Evolutionary conservation across 441 rosid species (phyloP).

Genomic region (Erodium texanum): DNA sequence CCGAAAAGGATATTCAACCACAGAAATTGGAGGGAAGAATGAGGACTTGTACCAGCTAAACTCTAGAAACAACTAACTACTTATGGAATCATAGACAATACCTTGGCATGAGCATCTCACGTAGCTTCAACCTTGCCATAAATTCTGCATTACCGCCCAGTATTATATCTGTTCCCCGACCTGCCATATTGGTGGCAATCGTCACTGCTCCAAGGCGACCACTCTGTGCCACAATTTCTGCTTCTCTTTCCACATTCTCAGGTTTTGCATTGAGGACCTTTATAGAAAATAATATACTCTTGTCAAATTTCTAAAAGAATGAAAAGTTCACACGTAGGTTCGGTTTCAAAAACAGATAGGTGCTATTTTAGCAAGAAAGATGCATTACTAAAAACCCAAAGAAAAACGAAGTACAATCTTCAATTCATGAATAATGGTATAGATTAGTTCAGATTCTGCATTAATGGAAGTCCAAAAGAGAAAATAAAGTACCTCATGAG

Average conservation of each 20-base stretch:
- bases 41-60: background rate
- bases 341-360: background rate
- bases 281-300: slow-evolving; percentile 21
- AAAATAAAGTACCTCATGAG: slow-evolving; percentile 66
- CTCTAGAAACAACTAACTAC: slow-evolving; percentile 12
- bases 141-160: slow-evolving; percentile 97
- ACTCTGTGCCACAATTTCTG: slow-evolving; percentile 97
- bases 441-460: background rate
- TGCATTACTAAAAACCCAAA: background rate
- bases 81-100: slow-evolving; percentile 24
- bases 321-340: background rate
- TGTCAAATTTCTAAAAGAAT: slow-evolving; percentile 10
- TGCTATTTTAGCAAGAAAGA: slow-evolving; percentile 2
- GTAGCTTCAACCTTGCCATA: slow-evolving; percentile 95
- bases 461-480: background rate
- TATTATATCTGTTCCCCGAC: slow-evolving; percentile 97
- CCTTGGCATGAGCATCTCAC: slow-evolving; percentile 99
- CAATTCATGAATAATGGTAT: background rate
- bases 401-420: background rate
- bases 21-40: background rate
- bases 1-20: slow-evolving; percentile 6
- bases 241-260: slow-evolving; percentile 98
- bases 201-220: slow-evolving; percentile 96
- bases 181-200: slow-evolving; percentile 98
- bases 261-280: slow-evolving; percentile 99